Conservation (phyloP, 73 alveolate species). For the Paramecium bursaria region DNA sequence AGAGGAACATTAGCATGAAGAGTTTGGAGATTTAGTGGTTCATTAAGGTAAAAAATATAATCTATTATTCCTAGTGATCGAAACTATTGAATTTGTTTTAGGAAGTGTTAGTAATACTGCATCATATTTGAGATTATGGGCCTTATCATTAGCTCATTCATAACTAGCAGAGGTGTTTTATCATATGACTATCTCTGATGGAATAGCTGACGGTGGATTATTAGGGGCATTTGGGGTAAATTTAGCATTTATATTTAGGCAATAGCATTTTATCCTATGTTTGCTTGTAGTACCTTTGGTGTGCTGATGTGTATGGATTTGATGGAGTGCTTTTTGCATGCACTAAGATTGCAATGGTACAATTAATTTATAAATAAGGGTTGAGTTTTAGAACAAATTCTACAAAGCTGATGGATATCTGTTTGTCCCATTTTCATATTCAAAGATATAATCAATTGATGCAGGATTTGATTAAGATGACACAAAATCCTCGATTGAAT, state of each 20-base stretch:
- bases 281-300: slow-evolving; percentile 80
- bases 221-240: slow-evolving; percentile 69
- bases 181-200: slow-evolving; percentile 74
- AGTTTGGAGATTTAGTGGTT: slow-evolving; percentile 88
- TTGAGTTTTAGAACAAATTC: slow-evolving; percentile 95
- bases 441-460: too few species aligned
- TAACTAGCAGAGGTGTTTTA: slow-evolving; percentile 81
- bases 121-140: slow-evolving; percentile 95
- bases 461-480: too few species aligned
- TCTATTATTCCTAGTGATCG: slow-evolving; percentile 71
- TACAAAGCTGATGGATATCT: slow-evolving; percentile 93
- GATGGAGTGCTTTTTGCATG: slow-evolving; percentile 95
- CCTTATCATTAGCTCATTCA: slow-evolving; percentile 89
- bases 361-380: slow-evolving; percentile 55
- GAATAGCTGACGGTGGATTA: slow-evolving; percentile 71
- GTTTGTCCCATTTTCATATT: slow-evolving; percentile 76
- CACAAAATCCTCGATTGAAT: too few species aligned
- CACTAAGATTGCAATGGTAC: slow-evolving; percentile 93
- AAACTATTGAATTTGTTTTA: slow-evolving; percentile 90
- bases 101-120: slow-evolving; percentile 96
- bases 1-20: slow-evolving; percentile 73
- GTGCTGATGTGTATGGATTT: slow-evolving; percentile 96
- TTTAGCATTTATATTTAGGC: neutral
- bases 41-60: slow-evolving; percentile 79
- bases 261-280: slow-evolving; percentile 58